Conservation (phyloP, 2,329 filamentous ascomycete species). For the Hypoxylon sp. region DNA sequence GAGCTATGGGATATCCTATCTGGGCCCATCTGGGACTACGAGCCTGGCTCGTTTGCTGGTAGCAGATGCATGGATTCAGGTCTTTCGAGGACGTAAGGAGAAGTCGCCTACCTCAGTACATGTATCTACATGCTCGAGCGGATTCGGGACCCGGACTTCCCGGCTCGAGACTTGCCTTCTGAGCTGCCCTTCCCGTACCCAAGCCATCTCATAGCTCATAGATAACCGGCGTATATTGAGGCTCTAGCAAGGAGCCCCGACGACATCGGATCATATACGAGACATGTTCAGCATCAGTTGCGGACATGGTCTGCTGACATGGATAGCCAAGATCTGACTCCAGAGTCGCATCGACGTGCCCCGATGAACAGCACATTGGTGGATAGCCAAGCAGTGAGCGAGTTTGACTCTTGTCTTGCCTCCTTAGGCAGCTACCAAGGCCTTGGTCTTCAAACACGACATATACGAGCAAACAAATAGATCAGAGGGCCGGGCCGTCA, state of each 20-base stretch:
- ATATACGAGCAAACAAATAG: slow-evolving; percentile 24
- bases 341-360: slow-evolving; percentile 27
- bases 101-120: neutral
- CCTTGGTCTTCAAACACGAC: slow-evolving; percentile 13
- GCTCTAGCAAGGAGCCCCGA: slow-evolving; percentile 24
- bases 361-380: slow-evolving; percentile 29
- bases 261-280: slow-evolving; percentile 21
- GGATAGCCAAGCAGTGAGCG: slow-evolving; percentile 28
- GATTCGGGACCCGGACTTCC: slow-evolving; percentile 22
- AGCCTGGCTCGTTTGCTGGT: slow-evolving; percentile 18
- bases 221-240: slow-evolving; percentile 31
- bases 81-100: neutral
- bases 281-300: slow-evolving; percentile 17
- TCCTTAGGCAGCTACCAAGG: slow-evolving; percentile 34
- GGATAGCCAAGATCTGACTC: slow-evolving; percentile 15
- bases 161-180: slow-evolving; percentile 14
- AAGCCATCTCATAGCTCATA: slow-evolving; percentile 6
- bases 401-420: slow-evolving; percentile 31
- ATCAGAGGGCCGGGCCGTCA: slow-evolving; percentile 4
- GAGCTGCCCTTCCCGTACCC: slow-evolving; percentile 28
- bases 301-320: slow-evolving; percentile 24
- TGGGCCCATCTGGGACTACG: slow-evolving; percentile 2
- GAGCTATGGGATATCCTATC: neutral
- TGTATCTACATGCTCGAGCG: slow-evolving; percentile 14
- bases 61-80: slow-evolving; percentile 4